Conservation (phyloP, 192 early-diverging fungal species). For the Powellomyces hirtus region DNA sequence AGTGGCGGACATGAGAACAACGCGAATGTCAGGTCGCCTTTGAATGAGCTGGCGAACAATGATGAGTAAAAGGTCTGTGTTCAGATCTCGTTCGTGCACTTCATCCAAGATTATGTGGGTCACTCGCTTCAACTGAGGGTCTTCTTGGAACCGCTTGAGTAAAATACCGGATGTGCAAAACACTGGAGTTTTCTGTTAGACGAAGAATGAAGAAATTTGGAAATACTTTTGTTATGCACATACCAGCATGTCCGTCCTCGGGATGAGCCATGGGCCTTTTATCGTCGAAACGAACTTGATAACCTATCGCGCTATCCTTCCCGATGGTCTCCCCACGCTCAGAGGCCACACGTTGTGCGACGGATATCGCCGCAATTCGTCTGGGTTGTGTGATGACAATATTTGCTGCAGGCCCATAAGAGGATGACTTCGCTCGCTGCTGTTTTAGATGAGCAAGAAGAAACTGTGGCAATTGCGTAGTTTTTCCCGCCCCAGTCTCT, state of each 20-base stretch:
- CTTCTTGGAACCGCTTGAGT: conserved; percentile 63
- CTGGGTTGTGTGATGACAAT: conserved; percentile 92
- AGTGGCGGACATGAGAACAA: conserved; percentile 93
- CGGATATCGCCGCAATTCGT: conserved; percentile 70
- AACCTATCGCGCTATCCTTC: conserved; percentile 43
- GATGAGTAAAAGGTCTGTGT: conserved; percentile 81
- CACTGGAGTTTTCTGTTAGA: conserved; percentile 41
- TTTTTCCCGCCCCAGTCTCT: conserved; percentile 53
- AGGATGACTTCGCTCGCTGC: background rate
- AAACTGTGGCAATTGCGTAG: conserved; percentile 85
- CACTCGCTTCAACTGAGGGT: conserved; percentile 57
- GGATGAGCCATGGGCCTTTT: conserved; percentile 29
- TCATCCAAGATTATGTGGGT: conserved; percentile 78
- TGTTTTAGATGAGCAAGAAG: conserved; percentile 55
- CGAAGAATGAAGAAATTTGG: background rate
- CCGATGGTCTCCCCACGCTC: conserved; percentile 59
- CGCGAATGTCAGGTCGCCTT: conserved; percentile 55
- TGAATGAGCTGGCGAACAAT: conserved; percentile 64
- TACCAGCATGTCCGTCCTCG: conserved; percentile 8
- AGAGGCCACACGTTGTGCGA: conserved; percentile 59
- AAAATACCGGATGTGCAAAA: conserved; percentile 75
- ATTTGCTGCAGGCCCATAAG: conserved; percentile 35
- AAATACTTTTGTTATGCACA: background rate
- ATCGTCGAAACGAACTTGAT: conserved; percentile 49
- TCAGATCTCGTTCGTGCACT: conserved; percentile 73